A percentile compares a stretch with the other conserved stretches of the same genome.
Conservation (phyloP, 768 basidiomycete genomes). For the Albatrellus ellisii region DNA sequence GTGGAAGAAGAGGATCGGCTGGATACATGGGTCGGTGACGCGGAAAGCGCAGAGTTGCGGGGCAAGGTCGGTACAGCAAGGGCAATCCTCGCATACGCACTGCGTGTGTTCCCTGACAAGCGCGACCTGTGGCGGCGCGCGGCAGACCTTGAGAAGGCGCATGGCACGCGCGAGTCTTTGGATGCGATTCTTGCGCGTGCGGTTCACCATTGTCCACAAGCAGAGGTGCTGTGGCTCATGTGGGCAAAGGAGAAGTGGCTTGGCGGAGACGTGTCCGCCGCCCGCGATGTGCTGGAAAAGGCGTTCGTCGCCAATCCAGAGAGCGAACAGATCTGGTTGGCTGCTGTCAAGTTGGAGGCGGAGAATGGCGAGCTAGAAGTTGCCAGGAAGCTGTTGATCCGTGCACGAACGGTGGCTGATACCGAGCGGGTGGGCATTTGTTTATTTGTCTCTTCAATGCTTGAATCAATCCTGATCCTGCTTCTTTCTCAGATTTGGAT, state of each 20-base stretch:
- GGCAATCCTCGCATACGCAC: slow-evolving; percentile 81
- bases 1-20: slow-evolving; percentile 89
- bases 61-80: slow-evolving; percentile 74
- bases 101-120: slow-evolving; percentile 83
- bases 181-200: slow-evolving; percentile 74
- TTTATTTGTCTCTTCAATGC: neutral
- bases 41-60: slow-evolving; percentile 63
- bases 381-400: slow-evolving; percentile 74
- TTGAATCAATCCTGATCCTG: slow-evolving; percentile 3
- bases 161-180: slow-evolving; percentile 75
- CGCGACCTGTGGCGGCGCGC: slow-evolving; percentile 82
- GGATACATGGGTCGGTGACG: slow-evolving; percentile 87
- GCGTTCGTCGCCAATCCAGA: slow-evolving; percentile 95
- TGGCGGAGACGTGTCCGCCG: slow-evolving; percentile 77
- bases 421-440: slow-evolving; percentile 64
- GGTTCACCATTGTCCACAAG: slow-evolving; percentile 85
- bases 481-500: slow-evolving; percentile 75
- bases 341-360: slow-evolving; percentile 92
- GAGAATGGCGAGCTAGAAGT: slow-evolving; percentile 87
- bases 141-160: slow-evolving; percentile 85
- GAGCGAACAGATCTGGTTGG: slow-evolving; percentile 95
- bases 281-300: slow-evolving; percentile 75
- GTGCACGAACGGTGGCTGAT: slow-evolving; percentile 83
- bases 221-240: slow-evolving; percentile 97
- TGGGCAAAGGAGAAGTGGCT: slow-evolving; percentile 97